Base-by-base conservation (phyloP, 352 stramenopile species). In the Globisporangium uncinulatum region DNA sequence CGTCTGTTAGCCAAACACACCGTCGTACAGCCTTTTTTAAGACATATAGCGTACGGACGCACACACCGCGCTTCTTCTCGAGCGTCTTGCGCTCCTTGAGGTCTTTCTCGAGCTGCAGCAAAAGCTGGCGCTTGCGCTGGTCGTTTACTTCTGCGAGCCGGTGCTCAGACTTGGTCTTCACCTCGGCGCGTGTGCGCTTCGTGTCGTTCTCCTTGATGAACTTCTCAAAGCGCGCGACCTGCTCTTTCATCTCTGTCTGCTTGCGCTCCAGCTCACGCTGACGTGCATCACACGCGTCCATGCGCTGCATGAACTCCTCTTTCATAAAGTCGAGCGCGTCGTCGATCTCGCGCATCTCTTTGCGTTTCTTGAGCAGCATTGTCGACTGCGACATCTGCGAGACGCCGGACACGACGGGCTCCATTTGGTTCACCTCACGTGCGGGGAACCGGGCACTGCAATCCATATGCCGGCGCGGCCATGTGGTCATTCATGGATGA, bases 201-300 rank as follows among this genome's bases (percentile, higher is more conserved):
- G 85, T 86, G 61, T 97, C 88, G 62, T 97, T 97, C 61, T 97
- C 88, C 60, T 97, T 94, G 61, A 97, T 96, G 59, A 97, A 97
- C 52, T 96, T 96, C 56, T 97, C 89, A 60, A 97, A 97, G 17
- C 87, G 86, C 24, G 78, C 58, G 17, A 97, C 87, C 57, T 97
- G 86, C 20, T 96, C 87, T 64, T 90, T 88, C 89, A 97, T 97
- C 54, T 97, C 88, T 36, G 76, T 61, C 60, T 97, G 89, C 59
- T 96, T 95, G 39, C 78, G 73, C 57, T 96, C 83, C 49, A 97
- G 73, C 51, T 96, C 83, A 1, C 73, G 68, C 54, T 93, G 74
- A 13, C 87, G 66, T 24, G 89, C 71, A 10, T 94, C 83, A 50
- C 87, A 97, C 15, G 83, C 79, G 48, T 97, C 84, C 70, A 97